Evolutionary conservation across 305 asterid species (phyloP).

Genomic region (Withania somnifera): DNA sequence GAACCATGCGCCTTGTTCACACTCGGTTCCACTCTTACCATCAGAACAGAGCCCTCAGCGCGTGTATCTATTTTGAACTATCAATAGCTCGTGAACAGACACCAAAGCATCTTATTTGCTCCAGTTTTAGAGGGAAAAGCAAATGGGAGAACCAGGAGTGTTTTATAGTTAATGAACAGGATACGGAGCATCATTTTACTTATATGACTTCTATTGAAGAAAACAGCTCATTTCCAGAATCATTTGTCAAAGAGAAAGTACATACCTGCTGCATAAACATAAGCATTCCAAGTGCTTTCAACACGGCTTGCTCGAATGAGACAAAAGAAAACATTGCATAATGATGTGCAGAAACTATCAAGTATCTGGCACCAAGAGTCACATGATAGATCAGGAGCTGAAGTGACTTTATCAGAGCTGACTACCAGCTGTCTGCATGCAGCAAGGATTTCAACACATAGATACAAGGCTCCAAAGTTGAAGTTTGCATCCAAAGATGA

Average conservation of each 20-base stretch:
- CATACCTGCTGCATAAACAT: conserved; percentile 53
- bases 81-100: neutral
- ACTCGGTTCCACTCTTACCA: neutral
- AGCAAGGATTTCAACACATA: conserved; percentile 61
- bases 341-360: conserved; percentile 33
- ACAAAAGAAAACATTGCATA: conserved; percentile 38
- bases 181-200: neutral
- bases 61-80: neutral
- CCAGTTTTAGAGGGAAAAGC: neutral
- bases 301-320: conserved; percentile 26
- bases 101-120: neutral
- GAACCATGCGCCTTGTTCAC: neutral
- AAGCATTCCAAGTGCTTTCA: conserved; percentile 31
- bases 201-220: neutral
- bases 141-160: neutral
- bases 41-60: neutral
- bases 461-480: conserved; percentile 56
- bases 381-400: conserved; percentile 21
- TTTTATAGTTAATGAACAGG: neutral
- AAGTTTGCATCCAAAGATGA: conserved; percentile 19
- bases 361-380: conserved; percentile 48
- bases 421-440: conserved; percentile 60
- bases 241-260: neutral
- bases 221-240: neutral
- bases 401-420: conserved; percentile 21